Percentiles rank a stretch among this genome's conserved stretches.
phyloP scores from a whole-genome alignment of 805 yeast species.

The Pichia ethanolica region DNA sequence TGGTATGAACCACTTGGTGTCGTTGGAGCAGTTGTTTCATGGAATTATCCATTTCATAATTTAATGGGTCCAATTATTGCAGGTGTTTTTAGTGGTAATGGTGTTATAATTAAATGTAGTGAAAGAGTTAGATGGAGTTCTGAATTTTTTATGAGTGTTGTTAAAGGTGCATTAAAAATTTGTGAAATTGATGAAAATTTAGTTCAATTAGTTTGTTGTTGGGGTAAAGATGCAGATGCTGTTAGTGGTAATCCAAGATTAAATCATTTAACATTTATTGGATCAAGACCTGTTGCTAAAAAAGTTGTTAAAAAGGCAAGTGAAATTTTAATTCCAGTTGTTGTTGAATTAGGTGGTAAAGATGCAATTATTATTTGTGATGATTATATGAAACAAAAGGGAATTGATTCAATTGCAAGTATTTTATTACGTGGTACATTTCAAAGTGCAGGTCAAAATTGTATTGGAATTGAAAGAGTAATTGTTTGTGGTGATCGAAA shows the following conservation, averaged over 20 bases:
- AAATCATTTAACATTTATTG: slow-evolving; percentile 89
- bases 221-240: slow-evolving; percentile 78
- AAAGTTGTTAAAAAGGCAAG: slow-evolving; percentile 79
- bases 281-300: slow-evolving; percentile 92
- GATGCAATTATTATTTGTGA: slow-evolving; percentile 87
- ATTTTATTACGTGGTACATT: slow-evolving; percentile 90
- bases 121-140: slow-evolving; percentile 97
- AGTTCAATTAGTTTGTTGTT: slow-evolving; percentile 82
- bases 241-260: slow-evolving; percentile 79
- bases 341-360: slow-evolving; percentile 94
- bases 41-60: slow-evolving; percentile 98
- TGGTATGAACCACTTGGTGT: slow-evolving; percentile 89
- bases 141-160: slow-evolving; percentile 62
- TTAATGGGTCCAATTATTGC: slow-evolving; percentile 89
- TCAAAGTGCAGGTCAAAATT: slow-evolving; percentile 96
- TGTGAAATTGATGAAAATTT: slow-evolving; percentile 75
- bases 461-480: slow-evolving; percentile 95
- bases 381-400: slow-evolving; percentile 49
- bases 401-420: slow-evolving; percentile 52
- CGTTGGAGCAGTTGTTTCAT: slow-evolving; percentile 83
- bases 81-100: slow-evolving; percentile 84
- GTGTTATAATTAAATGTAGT: slow-evolving; percentile 86
- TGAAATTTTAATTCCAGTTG: slow-evolving; percentile 84
- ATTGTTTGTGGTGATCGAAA: slow-evolving; percentile 58
- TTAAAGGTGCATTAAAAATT: slow-evolving; percentile 60